Conservation (phyloP, 1,284 basidiomycete genomes). For the Clitocybe nebularis region DNA sequence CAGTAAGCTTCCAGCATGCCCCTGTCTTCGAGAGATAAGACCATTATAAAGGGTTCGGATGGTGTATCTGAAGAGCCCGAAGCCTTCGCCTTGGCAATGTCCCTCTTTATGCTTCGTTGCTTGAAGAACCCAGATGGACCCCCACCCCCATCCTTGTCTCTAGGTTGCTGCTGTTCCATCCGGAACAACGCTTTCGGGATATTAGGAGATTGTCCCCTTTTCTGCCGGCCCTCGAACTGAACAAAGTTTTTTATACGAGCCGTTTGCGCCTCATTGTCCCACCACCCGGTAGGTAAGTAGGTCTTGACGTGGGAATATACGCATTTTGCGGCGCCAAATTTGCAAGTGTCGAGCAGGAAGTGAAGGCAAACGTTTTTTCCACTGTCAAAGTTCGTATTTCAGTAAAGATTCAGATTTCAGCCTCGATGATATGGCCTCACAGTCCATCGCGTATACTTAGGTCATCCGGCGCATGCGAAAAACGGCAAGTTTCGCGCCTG, state of each 20-base stretch:
- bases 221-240: too few species aligned
- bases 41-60: conserved; percentile 20
- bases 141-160: too few species aligned
- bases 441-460: conserved; percentile 48
- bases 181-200: too few species aligned
- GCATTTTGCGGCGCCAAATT: conserved; percentile 26
- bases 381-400: too few species aligned
- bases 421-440: conserved; percentile 28
- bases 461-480: conserved; percentile 46
- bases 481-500: conserved; percentile 35
- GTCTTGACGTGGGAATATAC: conserved; percentile 30
- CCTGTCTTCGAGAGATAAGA: conserved; percentile 22
- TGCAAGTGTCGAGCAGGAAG: conserved; percentile 28
- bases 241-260: conserved; percentile 2
- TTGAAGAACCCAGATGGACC: too few species aligned
- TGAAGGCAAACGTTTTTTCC: conserved; percentile 35
- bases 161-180: too few species aligned
- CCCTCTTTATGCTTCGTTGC: too few species aligned
- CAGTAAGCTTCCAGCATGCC: conserved; percentile 16
- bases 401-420: too few species aligned
- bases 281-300: conserved; percentile 30
- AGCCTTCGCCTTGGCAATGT: neutral
- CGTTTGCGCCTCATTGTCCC: conserved; percentile 21
- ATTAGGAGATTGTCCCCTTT: too few species aligned
- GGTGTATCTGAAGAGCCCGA: neutral